A percentile compares a stretch with the other conserved stretches of the same genome.
Conservation (phyloP, 1,284 basidiomycete species). For the Apiotrichum siamense region DNA sequence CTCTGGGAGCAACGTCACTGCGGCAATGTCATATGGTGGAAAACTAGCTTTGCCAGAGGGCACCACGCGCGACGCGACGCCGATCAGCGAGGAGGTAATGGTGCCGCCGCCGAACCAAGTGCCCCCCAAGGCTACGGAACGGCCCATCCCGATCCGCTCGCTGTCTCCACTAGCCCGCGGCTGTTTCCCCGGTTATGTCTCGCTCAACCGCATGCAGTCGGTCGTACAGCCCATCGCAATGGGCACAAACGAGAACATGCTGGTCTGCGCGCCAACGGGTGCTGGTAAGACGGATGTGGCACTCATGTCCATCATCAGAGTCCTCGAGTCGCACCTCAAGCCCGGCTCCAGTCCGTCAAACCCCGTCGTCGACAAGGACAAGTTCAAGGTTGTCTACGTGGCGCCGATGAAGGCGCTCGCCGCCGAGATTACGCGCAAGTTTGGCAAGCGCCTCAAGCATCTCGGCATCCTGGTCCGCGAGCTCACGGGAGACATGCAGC, state of each 20-base stretch:
- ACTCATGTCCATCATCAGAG: slow-evolving; percentile 86
- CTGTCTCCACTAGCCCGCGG: slow-evolving; percentile 72
- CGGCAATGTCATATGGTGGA: slow-evolving; percentile 62
- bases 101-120: slow-evolving; percentile 79
- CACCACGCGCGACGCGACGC: slow-evolving; percentile 57
- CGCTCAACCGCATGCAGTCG: slow-evolving; percentile 91
- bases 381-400: slow-evolving; percentile 97
- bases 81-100: slow-evolving; percentile 65
- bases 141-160: slow-evolving; percentile 65
- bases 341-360: slow-evolving; percentile 44
- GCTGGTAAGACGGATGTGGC: slow-evolving; percentile 99
- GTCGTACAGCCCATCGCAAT: slow-evolving; percentile 93
- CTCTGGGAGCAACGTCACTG: slow-evolving; percentile 57
- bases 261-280: slow-evolving; percentile 93
- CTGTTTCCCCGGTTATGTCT: slow-evolving; percentile 87
- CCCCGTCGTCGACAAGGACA: slow-evolving; percentile 58
- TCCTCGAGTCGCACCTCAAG: slow-evolving; percentile 64
- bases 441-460: slow-evolving; percentile 86
- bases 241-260: slow-evolving; percentile 89
- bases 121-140: slow-evolving; percentile 68
- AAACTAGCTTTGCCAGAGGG: slow-evolving; percentile 80
- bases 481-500: slow-evolving; percentile 97
- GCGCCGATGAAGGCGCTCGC: slow-evolving; percentile 99
- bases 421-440: slow-evolving; percentile 89
- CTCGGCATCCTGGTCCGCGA: slow-evolving; percentile 82